phyloP scores from a whole-genome alignment of 331 rosid genomes.

The Quercus lobata region DNA sequence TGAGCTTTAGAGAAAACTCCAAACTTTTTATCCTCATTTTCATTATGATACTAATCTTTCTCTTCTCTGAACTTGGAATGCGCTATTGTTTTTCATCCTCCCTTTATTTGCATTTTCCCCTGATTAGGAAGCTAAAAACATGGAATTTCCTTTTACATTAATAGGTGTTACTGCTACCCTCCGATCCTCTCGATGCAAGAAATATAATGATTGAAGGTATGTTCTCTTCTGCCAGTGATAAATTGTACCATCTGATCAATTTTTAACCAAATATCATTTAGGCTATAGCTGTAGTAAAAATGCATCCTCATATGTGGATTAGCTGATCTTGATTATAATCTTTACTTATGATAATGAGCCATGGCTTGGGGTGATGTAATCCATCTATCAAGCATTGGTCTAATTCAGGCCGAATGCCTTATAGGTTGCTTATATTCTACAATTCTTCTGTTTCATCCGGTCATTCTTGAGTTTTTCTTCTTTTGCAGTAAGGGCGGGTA shows the following conservation, averaged over 20 bases:
- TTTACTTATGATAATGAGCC: not conserved
- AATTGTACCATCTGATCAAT: constrained; percentile 3
- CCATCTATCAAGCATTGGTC: not conserved
- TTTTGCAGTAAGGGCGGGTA: constrained; percentile 93
- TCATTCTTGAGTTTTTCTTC: constrained; percentile 11
- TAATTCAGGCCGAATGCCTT: not conserved
- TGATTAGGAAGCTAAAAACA: constrained; percentile 17
- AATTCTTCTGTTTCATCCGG: not conserved
- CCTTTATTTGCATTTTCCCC: constrained; percentile 6
- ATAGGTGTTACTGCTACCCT: constrained; percentile 76
- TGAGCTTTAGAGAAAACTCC: constrained; percentile 1
- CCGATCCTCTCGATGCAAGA: constrained; percentile 94
- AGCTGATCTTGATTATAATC: not conserved
- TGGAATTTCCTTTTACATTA: constrained; percentile 7
- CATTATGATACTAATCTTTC: not conserved
- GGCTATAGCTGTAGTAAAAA: not conserved
- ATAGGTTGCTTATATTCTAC: not conserved
- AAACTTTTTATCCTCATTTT: constrained; percentile 2
- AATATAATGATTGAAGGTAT: constrained; percentile 97
- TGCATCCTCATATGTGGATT: not conserved
- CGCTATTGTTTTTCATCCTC: not conserved
- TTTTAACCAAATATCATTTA: not conserved
- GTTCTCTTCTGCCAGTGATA: constrained; percentile 12
- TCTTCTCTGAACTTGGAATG: constrained; percentile 8
- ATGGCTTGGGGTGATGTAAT: not conserved